Conservation (phyloP, 495 filamentous ascomycete species). For the Penicillium paradoxum region DNA sequence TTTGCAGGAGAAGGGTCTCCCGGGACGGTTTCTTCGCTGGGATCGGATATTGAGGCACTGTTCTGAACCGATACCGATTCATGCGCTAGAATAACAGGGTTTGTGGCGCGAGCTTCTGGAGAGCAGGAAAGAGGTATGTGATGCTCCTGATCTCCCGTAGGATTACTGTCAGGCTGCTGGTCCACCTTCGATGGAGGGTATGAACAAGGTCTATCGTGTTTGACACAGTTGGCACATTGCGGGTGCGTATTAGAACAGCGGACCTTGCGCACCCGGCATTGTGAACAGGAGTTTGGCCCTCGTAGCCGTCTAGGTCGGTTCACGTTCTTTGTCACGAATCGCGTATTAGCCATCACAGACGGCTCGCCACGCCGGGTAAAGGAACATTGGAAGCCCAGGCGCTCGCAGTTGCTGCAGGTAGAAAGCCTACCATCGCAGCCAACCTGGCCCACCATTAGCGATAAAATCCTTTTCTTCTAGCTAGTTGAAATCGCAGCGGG, state of each 20-base stretch:
- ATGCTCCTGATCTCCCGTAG: not conserved
- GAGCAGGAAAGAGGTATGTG: not conserved
- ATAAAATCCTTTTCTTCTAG: not conserved
- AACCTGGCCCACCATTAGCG: slow-evolving; percentile 2
- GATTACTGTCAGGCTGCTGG: not conserved
- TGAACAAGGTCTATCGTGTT: not conserved
- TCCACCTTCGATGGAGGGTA: not conserved
- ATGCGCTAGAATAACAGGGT: not conserved
- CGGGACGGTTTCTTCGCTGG: not conserved
- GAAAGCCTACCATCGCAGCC: slow-evolving; percentile 13
- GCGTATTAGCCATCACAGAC: not conserved
- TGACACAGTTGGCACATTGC: not conserved
- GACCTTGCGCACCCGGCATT: slow-evolving; percentile 12
- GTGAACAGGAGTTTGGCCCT: slow-evolving; percentile 8
- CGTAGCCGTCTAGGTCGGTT: slow-evolving; percentile 9
- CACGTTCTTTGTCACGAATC: not conserved
- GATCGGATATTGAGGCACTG: not conserved
- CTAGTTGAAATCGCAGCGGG: not conserved
- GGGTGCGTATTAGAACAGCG: slow-evolving; percentile 13
- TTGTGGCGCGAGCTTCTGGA: not conserved
- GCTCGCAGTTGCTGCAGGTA: slow-evolving; percentile 14
- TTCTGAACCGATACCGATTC: not conserved
- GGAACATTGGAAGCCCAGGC: slow-evolving; percentile 12
- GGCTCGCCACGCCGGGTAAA: not conserved
- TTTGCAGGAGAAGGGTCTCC: slow-evolving; percentile 1